Base-by-base conservation (phyloP, 148 eudicot species). In the Dysphania ambrosioides region DNA sequence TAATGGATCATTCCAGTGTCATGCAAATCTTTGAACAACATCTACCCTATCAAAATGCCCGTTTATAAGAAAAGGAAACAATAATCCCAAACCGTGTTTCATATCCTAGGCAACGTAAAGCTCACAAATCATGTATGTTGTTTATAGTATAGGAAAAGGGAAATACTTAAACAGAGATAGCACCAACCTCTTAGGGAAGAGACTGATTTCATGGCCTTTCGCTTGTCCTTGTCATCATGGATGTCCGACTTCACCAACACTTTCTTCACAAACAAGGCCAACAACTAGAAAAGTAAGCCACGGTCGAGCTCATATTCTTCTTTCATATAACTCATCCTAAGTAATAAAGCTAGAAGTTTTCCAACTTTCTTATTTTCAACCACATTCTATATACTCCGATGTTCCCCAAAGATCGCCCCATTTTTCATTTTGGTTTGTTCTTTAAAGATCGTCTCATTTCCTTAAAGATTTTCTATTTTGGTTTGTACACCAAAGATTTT, bases 131-230 rank as follows among this genome's bases (percentile, higher is more conserved):
- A 53, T 53, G 2, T 53, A 53, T 24, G 13, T 53, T 1, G 1
- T n/a, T n/a, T n/a, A 1, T 53, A 53, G 0, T n/a, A 1, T 0
- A 42, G 9, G 9, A 42, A 42, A 4, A 42, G 16, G 49, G 15
- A 42, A 42, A 42, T 42, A 42, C 49, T 42, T 15, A 18, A 31
- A 72, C 6, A 58, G 40, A 60, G 4, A 32, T 2, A 66, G 12
- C 24, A 36, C 44, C 13, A 65, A 88, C 91, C 89, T 70, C 72
- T 21, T 64, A 86, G 60, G 36, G 72, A 58, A 65, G 89, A 82
- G 36, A 86, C 89, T 62, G 91, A 75, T 72, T 79, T 84, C 86
- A 88, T 70, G 42, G 83, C 88, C 81, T 83, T 86, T 57, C 78
- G 81, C 78, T 86, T 86, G 24, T 64, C 86, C 56, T 78, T 85